Percentiles rank a stretch among this genome's conserved stretches.
Evolutionary conservation across 2,329 filamentous ascomycete genomes (phyloP).

Genomic region (Penicillium olsonii): DNA sequence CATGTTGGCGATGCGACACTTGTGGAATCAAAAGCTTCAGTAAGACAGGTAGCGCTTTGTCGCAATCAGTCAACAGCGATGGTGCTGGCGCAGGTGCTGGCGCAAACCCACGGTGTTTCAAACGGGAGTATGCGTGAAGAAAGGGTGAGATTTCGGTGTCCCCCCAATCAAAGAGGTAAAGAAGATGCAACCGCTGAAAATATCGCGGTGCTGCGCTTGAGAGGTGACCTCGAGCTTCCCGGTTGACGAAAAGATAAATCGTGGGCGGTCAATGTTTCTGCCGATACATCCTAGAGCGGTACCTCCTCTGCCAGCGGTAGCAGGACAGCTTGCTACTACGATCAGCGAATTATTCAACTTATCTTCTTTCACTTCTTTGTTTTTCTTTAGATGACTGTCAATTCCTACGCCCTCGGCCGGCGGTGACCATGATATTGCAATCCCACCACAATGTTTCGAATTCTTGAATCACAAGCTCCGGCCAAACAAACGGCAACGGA

Average conservation of each 20-base stretch:
- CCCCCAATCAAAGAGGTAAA: background rate
- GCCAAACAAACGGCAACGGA: conserved; percentile 95
- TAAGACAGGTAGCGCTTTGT: conserved; percentile 12
- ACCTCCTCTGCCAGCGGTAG: conserved; percentile 22
- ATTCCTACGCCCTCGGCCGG: conserved; percentile 29
- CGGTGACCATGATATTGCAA: conserved; percentile 45
- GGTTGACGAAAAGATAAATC: conserved; percentile 23
- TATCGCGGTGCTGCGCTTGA: conserved; percentile 17
- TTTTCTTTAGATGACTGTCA: conserved; percentile 32
- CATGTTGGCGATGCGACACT: conserved; percentile 55
- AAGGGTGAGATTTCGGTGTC: background rate
- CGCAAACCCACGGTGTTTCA: conserved; percentile 1
- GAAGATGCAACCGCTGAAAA: conserved; percentile 14
- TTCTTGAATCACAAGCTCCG: conserved; percentile 72
- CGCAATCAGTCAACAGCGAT: conserved; percentile 12
- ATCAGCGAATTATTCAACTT: conserved; percentile 7
- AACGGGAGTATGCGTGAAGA: too few species aligned
- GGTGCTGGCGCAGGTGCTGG: conserved; percentile 3
- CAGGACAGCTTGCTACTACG: conserved; percentile 23
- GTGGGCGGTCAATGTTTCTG: conserved; percentile 23
- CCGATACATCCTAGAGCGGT: conserved; percentile 16
- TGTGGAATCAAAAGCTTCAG: conserved; percentile 4
- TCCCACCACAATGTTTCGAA: conserved; percentile 52
- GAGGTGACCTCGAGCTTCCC: conserved; percentile 16
- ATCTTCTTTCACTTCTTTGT: conserved; percentile 7